Evolutionary conservation across 2,329 filamentous ascomycete species (phyloP), one percentile per base, ranked within the genome.

Genomic region (Alternaria novae-zelandiae): DNA sequence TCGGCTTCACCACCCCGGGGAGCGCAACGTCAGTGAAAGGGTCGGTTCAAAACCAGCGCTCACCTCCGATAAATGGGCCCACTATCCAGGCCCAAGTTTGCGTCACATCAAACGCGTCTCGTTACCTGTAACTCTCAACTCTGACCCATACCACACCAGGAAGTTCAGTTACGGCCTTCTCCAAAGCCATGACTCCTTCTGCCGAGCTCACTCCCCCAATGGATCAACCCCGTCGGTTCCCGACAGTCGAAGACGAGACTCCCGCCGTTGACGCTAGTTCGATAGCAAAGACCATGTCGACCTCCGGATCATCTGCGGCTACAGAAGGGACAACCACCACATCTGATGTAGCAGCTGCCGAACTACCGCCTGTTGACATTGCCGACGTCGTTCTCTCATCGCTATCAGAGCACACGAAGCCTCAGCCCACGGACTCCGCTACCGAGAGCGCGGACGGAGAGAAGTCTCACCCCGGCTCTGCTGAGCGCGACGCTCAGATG

Each of bases 401-500:
- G n/a, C 36, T 17, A 6, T 41, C 36, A 17, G 36, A 41, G 5
- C 36, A 41, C 36, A 41, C 36, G 3, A 41, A 41, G n/a, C 36
- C 36, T 41, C 15, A 17, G 36, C n/a, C 8, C n/a, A 17, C 17
- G n/a, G 36, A 41, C 36, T 5, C 4, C 15, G 36, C 36, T 17
- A 41, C 3, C 1, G 0, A 17, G 1, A 41, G 4, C 3, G 36
- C 36, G 3, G 36, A 41, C n/a, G 8, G 2, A 3, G n/a, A 17
- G 3, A 17, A 17, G 36, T 17, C 36, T 17, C 36, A 41, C 2
- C 8, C 36, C 15, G 8, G 32, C 32, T 41, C 15, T 41, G 32
- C 32, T 41, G 6, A 41, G 1, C 32, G 32, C 32, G 2, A 41
- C 8, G 3, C 32, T 10, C 32, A n/a, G n/a, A n/a, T n/a, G n/a